Evolutionary conservation across 352 stramenopile species (phyloP), one percentile per base, ranked within the genome.

Genomic region (Pythium aristosporum): DNA sequence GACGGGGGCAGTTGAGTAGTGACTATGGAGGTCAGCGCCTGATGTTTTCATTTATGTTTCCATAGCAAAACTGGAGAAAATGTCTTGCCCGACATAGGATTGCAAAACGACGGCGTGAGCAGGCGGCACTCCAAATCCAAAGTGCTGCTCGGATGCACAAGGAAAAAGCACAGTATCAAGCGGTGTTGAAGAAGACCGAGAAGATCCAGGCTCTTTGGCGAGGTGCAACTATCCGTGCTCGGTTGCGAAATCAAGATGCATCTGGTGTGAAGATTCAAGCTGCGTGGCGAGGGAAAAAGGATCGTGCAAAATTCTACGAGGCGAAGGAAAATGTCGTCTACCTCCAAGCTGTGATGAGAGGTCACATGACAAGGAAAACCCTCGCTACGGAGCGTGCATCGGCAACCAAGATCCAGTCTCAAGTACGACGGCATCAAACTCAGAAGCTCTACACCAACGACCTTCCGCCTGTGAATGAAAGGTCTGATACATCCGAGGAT

Each of bases 191-290:
- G 32, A 60, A 61, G 12, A 57, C 60, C 9, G 62, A 34, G 16
- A 51, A 39, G 12, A 76, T 78, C 28, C 72, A 78, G 53, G 68
- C 68, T 3, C 23, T 76, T 0, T 78, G 72, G 68, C 60, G 68
- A 43, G 68, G 65, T 8, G 60, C 60, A 1, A 37, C 62, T 12
- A 44, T 67, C n/a, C 64, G 72, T 28, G 32, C 36, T 30, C 30
- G 53, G 21, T 42, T 60, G 12, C 53, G 52, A 28, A 51, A 64
- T 15, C 49, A 56, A 44, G 44, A 49, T 20, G 16, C 44, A 3
- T 73, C 57, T 2, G 58, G 59, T 6, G 51, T 46, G 6, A 66
- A 68, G 37, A 77, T 77, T n/a, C 71, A 77, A 62, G 61, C 59
- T 11, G 51, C 25, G 2, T 77, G 71, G 71, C 25, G 68, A 50